Evolutionary conservation across 768 basidiomycete genomes (phyloP).

Genomic region (Kwoniella dendrophila): DNA sequence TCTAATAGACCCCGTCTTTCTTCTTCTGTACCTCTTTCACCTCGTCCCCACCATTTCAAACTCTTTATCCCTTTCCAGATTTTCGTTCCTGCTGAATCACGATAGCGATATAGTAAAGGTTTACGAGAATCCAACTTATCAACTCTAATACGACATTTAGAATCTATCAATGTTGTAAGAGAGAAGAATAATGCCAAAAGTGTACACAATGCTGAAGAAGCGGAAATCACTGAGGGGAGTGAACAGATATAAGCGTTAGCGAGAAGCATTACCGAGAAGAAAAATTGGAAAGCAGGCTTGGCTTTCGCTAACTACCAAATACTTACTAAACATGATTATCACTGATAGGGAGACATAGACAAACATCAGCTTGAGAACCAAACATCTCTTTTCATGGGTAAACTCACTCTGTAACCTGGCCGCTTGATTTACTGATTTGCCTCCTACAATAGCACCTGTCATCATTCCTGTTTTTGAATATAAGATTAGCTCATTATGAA

Average conservation of each 20-base stretch:
- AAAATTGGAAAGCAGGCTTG: not conserved
- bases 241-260: not conserved
- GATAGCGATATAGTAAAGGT: slow-evolving; percentile 46
- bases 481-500: slow-evolving; percentile 1
- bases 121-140: slow-evolving; percentile 52
- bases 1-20: slow-evolving; percentile 40
- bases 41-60: slow-evolving; percentile 25
- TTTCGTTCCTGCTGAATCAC: slow-evolving; percentile 31
- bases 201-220: slow-evolving; percentile 71
- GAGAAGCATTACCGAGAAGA: not conserved
- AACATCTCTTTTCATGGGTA: not conserved
- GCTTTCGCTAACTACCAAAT: not conserved
- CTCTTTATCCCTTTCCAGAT: slow-evolving; percentile 42
- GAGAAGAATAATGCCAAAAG: slow-evolving; percentile 67
- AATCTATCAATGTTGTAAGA: slow-evolving; percentile 68
- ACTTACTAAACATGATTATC: slow-evolving; percentile 80
- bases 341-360: slow-evolving; percentile 53
- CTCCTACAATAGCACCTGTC: slow-evolving; percentile 87
- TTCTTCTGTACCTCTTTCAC: slow-evolving; percentile 30
- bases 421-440: slow-evolving; percentile 79
- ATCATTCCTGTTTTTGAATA: slow-evolving; percentile 71
- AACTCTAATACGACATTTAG: slow-evolving; percentile 51
- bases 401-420: slow-evolving; percentile 71
- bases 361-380: not conserved
- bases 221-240: slow-evolving; percentile 65